Evolutionary conservation across 176 grass and related monocot genomes (phyloP), one percentile per base, ranked within the genome.

Genomic region (Olyra latifolia): DNA sequence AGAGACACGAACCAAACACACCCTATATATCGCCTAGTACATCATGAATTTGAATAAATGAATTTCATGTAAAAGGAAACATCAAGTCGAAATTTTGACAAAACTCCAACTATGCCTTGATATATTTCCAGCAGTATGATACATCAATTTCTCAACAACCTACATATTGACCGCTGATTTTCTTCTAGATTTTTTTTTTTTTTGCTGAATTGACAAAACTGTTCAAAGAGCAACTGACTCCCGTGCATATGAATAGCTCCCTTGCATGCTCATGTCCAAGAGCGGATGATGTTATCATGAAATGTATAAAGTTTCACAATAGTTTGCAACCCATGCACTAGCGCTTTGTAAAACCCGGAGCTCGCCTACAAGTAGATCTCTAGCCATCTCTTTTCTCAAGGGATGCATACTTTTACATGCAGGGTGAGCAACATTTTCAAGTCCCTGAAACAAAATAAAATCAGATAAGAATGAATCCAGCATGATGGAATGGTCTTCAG

Each of bases 341-440:
- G 85, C 82, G 3, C 82, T 87, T 47, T 58, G 50, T 71, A 94
- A 74, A 80, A 94, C 79, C 30, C 77, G 74, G 10, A 92, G 82
- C 82, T 92, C 94, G 6, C 94, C 91, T 4, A 40, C 40, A 59
- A 94, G 86, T 64, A 97, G 15, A 82, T 97, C 89, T 80, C 59
- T 90, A 61, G 89, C 89, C 94, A 94, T 94, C 78, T 54, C 46
- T 78, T 81, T 90, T 79, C 94, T 90, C 4, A 79, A 61, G 8
- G 76, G 79, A 65, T 80, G 61, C 57, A 30, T 11, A 29, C 25
- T 68, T 75, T 54, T 66, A 79, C 14, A 69, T 20, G 75, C 54
- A 52, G 45, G 5, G 24, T 62, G 58, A 52, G 64, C 69, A 35
- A 60, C 50, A 78, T 39, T 69, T 77, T 91, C 66, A 68, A 97